phyloP scores from a whole-genome alignment of 495 filamentous ascomycete species.

The Penicillium parvum region DNA sequence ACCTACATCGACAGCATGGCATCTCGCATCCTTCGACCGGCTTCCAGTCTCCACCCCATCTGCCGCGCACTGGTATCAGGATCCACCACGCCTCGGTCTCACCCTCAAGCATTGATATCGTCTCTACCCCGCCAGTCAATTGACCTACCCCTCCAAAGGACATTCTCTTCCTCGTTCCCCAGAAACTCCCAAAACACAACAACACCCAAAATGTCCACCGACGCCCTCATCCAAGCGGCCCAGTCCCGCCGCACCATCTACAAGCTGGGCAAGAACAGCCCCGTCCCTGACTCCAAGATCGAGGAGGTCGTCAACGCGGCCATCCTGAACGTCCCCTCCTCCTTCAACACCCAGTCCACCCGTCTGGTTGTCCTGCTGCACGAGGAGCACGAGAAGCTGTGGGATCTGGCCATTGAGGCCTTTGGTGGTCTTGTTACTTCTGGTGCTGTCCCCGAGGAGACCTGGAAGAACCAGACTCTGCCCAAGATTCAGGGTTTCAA shows the following conservation, averaged over 20 bases:
- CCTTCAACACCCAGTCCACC: constrained; percentile 55
- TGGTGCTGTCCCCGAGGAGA: constrained; percentile 34
- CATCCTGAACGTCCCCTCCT: constrained; percentile 44
- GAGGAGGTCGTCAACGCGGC: constrained; percentile 46
- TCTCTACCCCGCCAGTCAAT: constrained; percentile 7
- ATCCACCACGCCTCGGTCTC: too few relatives aligned
- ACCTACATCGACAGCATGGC: constrained; percentile 5
- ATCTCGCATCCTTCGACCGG: constrained; percentile 12
- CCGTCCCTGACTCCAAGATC: constrained; percentile 46
- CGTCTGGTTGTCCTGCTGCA: constrained; percentile 45
- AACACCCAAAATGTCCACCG: constrained; percentile 23
- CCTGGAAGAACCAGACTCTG: constrained; percentile 43
- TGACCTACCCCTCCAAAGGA: constrained; percentile 51
- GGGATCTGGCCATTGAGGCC: constrained; percentile 42
- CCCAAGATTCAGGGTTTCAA: constrained; percentile 42
- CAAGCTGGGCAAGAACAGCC: constrained; percentile 39
- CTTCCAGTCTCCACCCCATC: constrained; percentile 12
- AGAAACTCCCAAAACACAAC: too few relatives aligned
- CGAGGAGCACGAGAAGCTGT: constrained; percentile 47
- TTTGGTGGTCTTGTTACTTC: constrained; percentile 35
- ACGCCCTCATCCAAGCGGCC: constrained; percentile 36
- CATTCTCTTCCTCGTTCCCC: constrained; percentile 2
- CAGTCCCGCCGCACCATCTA: constrained; percentile 48
- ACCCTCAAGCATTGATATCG: too few relatives aligned
- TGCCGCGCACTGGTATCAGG: constrained; percentile 12